phyloP scores from a whole-genome alignment of 495 filamentous ascomycete genomes.

The Hyaloscypha bicolor region DNA sequence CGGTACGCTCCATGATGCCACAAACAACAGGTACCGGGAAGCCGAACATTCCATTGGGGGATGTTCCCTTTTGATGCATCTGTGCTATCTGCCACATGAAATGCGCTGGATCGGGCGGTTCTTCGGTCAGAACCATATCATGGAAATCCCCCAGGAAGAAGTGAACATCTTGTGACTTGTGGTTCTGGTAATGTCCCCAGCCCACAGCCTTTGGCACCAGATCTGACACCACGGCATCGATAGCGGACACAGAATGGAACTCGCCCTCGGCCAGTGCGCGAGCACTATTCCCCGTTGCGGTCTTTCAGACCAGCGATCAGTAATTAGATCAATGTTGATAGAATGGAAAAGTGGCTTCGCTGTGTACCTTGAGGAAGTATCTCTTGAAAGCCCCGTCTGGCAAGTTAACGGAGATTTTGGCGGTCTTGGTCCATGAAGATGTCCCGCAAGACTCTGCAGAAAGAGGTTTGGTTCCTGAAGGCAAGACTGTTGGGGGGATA shows the following conservation, averaged over 20 bases:
- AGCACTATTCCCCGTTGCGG: no score
- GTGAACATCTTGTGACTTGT: slow-evolving; percentile 14
- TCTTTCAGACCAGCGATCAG: no score
- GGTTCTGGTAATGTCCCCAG: slow-evolving; percentile 21
- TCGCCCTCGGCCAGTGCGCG: no score
- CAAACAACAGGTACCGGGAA: slow-evolving; percentile 45
- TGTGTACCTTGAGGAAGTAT: background rate
- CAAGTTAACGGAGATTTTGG: slow-evolving; percentile 28
- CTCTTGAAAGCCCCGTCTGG: slow-evolving; percentile 33
- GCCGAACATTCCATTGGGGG: slow-evolving; percentile 53
- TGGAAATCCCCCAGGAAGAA: slow-evolving; percentile 32
- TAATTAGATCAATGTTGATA: no score
- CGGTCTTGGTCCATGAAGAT: slow-evolving; percentile 37
- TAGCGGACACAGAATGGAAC: no score
- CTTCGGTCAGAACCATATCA: slow-evolving; percentile 10
- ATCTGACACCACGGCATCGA: slow-evolving; percentile 12
- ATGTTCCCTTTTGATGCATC: slow-evolving; percentile 44
- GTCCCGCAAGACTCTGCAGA: slow-evolving; percentile 33
- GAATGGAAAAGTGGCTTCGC: no score
- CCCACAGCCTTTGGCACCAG: slow-evolving; percentile 22
- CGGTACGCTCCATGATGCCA: slow-evolving; percentile 47
- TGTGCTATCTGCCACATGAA: slow-evolving; percentile 44
- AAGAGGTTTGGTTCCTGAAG: slow-evolving; percentile 30
- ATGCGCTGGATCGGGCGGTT: slow-evolving; percentile 41
- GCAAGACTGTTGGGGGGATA: slow-evolving; percentile 28